Evolutionary conservation across 371 early-diverging fungal species (phyloP).

Genomic region (Rhizomucor miehei): DNA sequence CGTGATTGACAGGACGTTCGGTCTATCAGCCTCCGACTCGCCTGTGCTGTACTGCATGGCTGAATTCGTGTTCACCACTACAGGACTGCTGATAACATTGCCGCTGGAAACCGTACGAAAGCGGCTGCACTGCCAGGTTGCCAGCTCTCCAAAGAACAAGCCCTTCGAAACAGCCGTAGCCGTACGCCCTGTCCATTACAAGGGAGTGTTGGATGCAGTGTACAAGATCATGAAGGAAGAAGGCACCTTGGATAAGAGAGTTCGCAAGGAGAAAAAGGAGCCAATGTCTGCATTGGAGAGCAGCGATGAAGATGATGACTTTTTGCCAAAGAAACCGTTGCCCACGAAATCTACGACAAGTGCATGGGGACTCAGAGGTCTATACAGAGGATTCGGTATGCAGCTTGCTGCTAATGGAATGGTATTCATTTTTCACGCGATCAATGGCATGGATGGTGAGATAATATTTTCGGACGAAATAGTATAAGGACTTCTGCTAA

Average conservation of each 20-base stretch:
- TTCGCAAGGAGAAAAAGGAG: slow-evolving; percentile 13
- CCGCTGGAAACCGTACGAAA: slow-evolving; percentile 89
- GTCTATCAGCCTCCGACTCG: slow-evolving; percentile 58
- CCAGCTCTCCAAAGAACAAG: slow-evolving; percentile 17
- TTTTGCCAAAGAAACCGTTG: slow-evolving; percentile 4
- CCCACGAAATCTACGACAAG: slow-evolving; percentile 20
- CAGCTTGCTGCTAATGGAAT: slow-evolving; percentile 62
- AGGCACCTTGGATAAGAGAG: slow-evolving; percentile 45
- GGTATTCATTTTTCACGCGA: slow-evolving; percentile 54
- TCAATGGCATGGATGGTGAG: slow-evolving; percentile 53
- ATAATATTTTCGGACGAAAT: no score
- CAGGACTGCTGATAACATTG: slow-evolving; percentile 71
- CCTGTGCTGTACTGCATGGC: slow-evolving; percentile 65
- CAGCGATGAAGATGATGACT: slow-evolving; percentile 20
- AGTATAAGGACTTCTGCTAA: no score
- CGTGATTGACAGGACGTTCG: slow-evolving; percentile 66
- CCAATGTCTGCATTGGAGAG: neutral
- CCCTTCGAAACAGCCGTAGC: slow-evolving; percentile 74
- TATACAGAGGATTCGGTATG: slow-evolving; percentile 78
- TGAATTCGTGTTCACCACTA: slow-evolving; percentile 59
- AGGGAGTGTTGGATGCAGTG: slow-evolving; percentile 77
- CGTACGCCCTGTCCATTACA: slow-evolving; percentile 77
- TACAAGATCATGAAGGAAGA: slow-evolving; percentile 86
- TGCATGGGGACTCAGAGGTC: slow-evolving; percentile 66
- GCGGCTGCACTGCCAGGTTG: slow-evolving; percentile 78